phyloP scores from a whole-genome alignment of 1,284 basidiomycete species.

The Tilletia walkeri region DNA sequence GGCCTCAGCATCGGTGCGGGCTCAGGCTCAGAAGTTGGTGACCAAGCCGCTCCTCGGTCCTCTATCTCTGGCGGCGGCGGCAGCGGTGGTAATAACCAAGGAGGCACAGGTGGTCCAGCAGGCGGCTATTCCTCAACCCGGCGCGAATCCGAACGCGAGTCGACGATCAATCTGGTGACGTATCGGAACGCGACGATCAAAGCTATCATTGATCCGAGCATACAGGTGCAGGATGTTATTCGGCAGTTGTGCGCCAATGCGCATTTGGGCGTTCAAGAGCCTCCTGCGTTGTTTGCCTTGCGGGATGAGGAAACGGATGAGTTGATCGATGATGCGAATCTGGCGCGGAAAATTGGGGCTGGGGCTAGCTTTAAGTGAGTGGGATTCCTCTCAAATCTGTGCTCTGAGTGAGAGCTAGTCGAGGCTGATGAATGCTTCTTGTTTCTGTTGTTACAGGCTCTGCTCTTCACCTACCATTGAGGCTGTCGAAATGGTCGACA shows the following conservation, averaged over 20 bases:
- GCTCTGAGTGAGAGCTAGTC: too few species aligned
- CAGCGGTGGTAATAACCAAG: background rate
- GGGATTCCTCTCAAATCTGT: too few species aligned
- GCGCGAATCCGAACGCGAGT: background rate
- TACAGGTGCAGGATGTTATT: constrained; percentile 44
- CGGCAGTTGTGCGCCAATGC: constrained; percentile 55
- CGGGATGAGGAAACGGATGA: constrained; percentile 78
- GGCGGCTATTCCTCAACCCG: too few species aligned
- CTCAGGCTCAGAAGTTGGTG: too few species aligned
- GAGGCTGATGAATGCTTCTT: background rate
- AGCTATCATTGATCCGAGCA: constrained; percentile 41
- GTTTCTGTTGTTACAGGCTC: constrained; percentile 61
- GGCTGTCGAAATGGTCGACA: constrained; percentile 74
- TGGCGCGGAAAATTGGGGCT: constrained; percentile 47
- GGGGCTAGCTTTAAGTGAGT: constrained; percentile 44
- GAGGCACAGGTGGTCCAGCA: background rate
- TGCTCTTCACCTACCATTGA: constrained; percentile 78
- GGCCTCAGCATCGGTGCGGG: too few species aligned
- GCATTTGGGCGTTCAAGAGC: constrained; percentile 76
- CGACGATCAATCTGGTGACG: constrained; percentile 42
- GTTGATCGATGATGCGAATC: constrained; percentile 72
- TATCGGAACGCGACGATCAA: constrained; percentile 47
- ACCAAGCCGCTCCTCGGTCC: too few species aligned
- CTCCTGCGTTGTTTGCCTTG: constrained; percentile 76
- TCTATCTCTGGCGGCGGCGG: background rate